A percentile compares a stretch with the other conserved stretches of the same genome.
phyloP scores from a whole-genome alignment of 139 green algal species.

The Medakamo hakoo region DNA sequence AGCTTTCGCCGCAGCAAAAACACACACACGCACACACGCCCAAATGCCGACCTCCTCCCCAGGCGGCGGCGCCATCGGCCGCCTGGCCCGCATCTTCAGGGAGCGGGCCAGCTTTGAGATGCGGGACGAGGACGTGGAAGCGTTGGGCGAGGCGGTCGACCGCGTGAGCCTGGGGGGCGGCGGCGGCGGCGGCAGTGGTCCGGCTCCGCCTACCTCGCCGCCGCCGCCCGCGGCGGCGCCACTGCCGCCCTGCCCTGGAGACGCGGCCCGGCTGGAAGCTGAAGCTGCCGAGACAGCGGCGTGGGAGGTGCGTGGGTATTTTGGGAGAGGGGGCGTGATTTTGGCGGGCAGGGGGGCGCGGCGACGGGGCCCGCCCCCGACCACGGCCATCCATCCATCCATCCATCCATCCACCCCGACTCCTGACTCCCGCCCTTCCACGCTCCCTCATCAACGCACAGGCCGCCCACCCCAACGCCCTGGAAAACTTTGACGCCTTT shows the following conservation, averaged over 20 bases:
- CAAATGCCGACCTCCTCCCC: neutral
- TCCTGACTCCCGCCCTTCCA: neutral
- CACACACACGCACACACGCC: neutral
- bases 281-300: neutral
- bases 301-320: neutral
- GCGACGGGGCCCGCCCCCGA: no score
- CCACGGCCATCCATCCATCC: neutral
- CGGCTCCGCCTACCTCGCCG: neutral
- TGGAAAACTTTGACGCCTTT: slow-evolving; percentile 40
- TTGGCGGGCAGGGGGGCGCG: no score
- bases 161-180: no score
- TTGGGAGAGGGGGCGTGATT: neutral
- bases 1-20: neutral
- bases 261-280: neutral
- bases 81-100: neutral
- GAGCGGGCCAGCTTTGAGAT: neutral
- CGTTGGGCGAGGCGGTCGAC: no score
- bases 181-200: no score
- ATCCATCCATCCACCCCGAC: neutral
- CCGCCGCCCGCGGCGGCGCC: no score
- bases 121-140: neutral
- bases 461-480: slow-evolving; percentile 41
- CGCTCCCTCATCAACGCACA: slow-evolving; percentile 13
- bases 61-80: no score
- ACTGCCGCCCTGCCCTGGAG: neutral